Evolutionary conservation across 371 early-diverging fungal species (phyloP).

Genomic region (Mortierella sp.): DNA sequence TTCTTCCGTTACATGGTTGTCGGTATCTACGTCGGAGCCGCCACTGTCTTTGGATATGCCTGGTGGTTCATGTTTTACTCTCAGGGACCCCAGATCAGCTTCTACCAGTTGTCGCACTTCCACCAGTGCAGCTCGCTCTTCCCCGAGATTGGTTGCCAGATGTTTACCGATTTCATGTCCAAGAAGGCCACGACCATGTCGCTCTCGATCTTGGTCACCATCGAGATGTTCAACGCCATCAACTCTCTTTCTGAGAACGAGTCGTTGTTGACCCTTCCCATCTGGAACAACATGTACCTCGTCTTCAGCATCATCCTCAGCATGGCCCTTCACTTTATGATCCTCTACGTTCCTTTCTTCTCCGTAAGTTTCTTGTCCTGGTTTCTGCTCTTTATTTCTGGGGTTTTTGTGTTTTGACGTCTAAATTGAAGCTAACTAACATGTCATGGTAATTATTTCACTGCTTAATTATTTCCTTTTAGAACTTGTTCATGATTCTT

Average conservation of each 20-base stretch:
- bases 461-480: conserved; percentile 32
- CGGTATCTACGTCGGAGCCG: conserved; percentile 93
- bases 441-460: neutral
- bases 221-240: conserved; percentile 98
- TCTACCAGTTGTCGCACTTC: conserved; percentile 92
- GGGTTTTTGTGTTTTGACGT: neutral
- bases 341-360: conserved; percentile 90
- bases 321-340: conserved; percentile 95
- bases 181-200: conserved; percentile 96
- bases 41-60: conserved; percentile 97
- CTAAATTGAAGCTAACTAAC: neutral
- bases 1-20: conserved; percentile 95
- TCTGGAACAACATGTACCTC: conserved; percentile 93
- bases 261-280: conserved; percentile 88
- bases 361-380: conserved; percentile 63
- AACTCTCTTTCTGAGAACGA: conserved; percentile 96
- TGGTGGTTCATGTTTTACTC: conserved; percentile 97
- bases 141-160: conserved; percentile 93
- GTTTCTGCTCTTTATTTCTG: neutral
- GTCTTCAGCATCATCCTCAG: conserved; percentile 87
- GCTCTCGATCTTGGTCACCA: conserved; percentile 94
- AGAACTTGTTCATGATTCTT: conserved; percentile 87
- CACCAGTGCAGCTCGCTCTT: conserved; percentile 88
- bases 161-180: conserved; percentile 87
- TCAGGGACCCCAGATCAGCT: conserved; percentile 90